Conservation (phyloP, 805 yeast genomes). For the Cyberlindnera japonica region DNA sequence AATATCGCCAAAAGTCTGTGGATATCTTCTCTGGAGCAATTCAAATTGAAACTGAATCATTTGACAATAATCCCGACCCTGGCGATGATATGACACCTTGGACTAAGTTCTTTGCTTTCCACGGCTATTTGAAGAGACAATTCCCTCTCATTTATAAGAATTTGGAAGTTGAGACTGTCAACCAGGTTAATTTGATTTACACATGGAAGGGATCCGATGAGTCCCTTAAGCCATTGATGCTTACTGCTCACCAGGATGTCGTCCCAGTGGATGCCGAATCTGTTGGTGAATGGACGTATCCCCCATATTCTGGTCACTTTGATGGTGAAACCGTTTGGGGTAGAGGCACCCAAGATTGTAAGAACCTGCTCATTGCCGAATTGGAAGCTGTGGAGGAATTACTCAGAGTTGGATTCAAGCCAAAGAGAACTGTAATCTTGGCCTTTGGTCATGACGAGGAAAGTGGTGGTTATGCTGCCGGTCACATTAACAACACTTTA, state of each 20-base stretch:
- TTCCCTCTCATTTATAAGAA: conserved; percentile 51
- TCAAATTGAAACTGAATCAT: conserved; percentile 17
- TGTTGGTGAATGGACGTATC: conserved; percentile 54
- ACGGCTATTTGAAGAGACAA: conserved; percentile 45
- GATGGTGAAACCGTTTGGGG: conserved; percentile 69
- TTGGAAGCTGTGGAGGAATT: conserved; percentile 57
- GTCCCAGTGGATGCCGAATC: conserved; percentile 71
- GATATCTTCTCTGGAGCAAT: conserved; percentile 15
- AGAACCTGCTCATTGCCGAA: conserved; percentile 59
- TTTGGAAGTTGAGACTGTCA: conserved; percentile 52
- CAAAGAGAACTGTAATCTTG: conserved; percentile 54
- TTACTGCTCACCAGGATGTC: conserved; percentile 78
- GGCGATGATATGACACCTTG: conserved; percentile 34
- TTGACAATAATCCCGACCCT: conserved; percentile 17
- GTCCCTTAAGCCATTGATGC: conserved; percentile 56
- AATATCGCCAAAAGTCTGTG: conserved; percentile 11
- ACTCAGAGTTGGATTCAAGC: conserved; percentile 41
- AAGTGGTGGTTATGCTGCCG: conserved; percentile 65
- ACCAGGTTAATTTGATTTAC: conserved; percentile 58
- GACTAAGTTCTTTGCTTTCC: conserved; percentile 35
- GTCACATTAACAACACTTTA: conserved; percentile 41
- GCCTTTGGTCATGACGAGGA: conserved; percentile 81
- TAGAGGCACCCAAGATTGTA: conserved; percentile 72
- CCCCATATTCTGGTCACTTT: conserved; percentile 60
- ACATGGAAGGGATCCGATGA: conserved; percentile 57